Percentiles rank a stretch among this genome's conserved stretches.
These are phyloP conservation scores for Cicer bijugum DNA, from an alignment of 306 rosid species.

Conservation along the genomic window DNA sequence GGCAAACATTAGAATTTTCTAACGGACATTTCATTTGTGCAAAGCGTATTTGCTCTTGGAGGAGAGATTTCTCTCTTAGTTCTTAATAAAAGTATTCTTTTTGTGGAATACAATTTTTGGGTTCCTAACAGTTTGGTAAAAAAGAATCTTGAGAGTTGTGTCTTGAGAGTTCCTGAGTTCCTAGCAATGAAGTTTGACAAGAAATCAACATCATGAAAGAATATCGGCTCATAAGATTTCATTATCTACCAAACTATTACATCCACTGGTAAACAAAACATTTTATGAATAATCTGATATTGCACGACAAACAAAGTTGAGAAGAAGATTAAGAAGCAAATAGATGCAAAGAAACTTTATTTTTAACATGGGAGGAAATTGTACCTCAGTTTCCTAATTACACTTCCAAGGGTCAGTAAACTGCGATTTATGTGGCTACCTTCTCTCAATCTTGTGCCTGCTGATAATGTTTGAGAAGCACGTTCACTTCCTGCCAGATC, in stretches of 20 bases:
- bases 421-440: constrained; percentile 95
- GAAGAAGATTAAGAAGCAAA: constrained; percentile 8
- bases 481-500: constrained; percentile 98
- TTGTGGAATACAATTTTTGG: too few relatives aligned
- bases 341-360: background rate
- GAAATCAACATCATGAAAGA: constrained; percentile 30
- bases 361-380: background rate
- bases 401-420: constrained; percentile 85
- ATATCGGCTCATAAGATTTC: constrained; percentile 10
- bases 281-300: constrained; percentile 24
- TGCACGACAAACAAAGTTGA: background rate
- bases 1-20: too few relatives aligned
- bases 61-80: too few relatives aligned
- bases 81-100: too few relatives aligned
- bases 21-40: too few relatives aligned
- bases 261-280: constrained; percentile 15
- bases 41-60: too few relatives aligned
- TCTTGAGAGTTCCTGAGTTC: constrained; percentile 24
- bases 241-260: constrained; percentile 18
- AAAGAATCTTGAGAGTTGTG: constrained; percentile 30
- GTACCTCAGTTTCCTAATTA: constrained; percentile 87
- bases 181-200: constrained; percentile 5
- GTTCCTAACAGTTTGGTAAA: constrained; percentile 1
- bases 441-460: constrained; percentile 85
- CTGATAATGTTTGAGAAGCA: constrained; percentile 79